phyloP scores from a whole-genome alignment of 441 rosid species.

The Kokia cookei region DNA sequence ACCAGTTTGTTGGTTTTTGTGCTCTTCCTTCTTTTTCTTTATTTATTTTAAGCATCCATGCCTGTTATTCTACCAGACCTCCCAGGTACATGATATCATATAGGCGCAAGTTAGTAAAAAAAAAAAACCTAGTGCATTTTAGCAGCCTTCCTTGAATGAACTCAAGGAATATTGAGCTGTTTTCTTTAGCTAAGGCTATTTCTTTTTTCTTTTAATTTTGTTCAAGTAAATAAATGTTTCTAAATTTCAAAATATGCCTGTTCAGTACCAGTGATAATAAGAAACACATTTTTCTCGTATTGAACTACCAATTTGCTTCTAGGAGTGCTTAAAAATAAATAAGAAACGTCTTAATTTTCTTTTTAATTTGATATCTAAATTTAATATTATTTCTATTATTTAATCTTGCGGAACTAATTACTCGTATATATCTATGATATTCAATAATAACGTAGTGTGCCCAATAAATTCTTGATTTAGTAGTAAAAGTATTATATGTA shows the following conservation, averaged over 20 bases:
- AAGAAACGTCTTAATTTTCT: background rate
- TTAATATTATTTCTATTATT: background rate
- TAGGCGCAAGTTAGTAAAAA: constrained; percentile 21
- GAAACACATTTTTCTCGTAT: background rate
- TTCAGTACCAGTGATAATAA: background rate
- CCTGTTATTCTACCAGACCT: too few species aligned
- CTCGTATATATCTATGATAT: background rate
- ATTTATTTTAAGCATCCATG: background rate
- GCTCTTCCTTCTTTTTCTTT: constrained; percentile 9
- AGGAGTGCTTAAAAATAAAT: background rate
- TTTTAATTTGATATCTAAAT: background rate
- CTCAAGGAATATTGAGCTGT: constrained; percentile 18
- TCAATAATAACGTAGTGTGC: background rate
- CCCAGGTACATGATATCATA: background rate
- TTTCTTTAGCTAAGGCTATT: constrained; percentile 2
- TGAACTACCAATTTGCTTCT: background rate
- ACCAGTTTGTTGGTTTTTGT: constrained; percentile 21
- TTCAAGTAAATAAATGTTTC: background rate
- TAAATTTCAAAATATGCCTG: background rate
- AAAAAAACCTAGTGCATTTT: constrained; percentile 15
- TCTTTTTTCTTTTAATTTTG: background rate
- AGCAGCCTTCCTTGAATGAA: constrained; percentile 6
- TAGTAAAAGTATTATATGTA: too few species aligned
- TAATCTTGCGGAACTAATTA: background rate
- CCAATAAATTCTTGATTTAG: too few species aligned